Evolutionary conservation across 495 filamentous ascomycete species (phyloP), one percentile per base, ranked within the genome.

Genomic region (Talaromyces thailandensis): DNA sequence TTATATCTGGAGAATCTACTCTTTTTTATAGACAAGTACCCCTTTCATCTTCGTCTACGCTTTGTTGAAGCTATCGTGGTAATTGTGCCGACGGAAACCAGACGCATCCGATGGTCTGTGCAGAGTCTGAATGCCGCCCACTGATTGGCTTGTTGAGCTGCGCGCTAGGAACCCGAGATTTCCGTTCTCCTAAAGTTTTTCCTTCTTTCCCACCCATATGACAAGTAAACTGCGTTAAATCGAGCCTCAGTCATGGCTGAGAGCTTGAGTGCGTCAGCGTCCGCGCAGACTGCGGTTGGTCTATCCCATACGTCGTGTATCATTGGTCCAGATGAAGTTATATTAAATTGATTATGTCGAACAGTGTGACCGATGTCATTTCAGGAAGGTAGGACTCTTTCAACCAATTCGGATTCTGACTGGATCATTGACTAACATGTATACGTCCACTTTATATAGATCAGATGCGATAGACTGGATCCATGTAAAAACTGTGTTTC

Each of bases 401-500:
- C 0, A 18, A 18, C 8, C n/a, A 7, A 45, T 16, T 8, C 16
- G 18, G n/a, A 1, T 45, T 2, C 14, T 45, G n/a, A 18, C 5
- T 18, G 14, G 2, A 4, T 18, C 6, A 45, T 45, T 45, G 40
- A 45, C 40, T 45, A n/a, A n/a, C 18, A 23, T 21, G 9, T 58
- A 21, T 21, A 8, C 12, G 1, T 9, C 3, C 24, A 31, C 4
- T 18, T 45, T 8, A 6, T 52, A 8, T 23, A 61, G 59, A 12
- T 35, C 2, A 61, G 29, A 52, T 61, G 59, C n/a, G 59, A 61
- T 24, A 61, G 8, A 35, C 14, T 21, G 32, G 43, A 61, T 16
- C 59, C 59, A 9, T 61, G 59, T 11, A 51, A 32, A 61, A 52
- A 11, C 59, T 61, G 59, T 25, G 28, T 61, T 32, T n/a, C 45